Conservation (phyloP, 2,329 filamentous ascomycete species). For the Thermothelomyces thermophilus region DNA sequence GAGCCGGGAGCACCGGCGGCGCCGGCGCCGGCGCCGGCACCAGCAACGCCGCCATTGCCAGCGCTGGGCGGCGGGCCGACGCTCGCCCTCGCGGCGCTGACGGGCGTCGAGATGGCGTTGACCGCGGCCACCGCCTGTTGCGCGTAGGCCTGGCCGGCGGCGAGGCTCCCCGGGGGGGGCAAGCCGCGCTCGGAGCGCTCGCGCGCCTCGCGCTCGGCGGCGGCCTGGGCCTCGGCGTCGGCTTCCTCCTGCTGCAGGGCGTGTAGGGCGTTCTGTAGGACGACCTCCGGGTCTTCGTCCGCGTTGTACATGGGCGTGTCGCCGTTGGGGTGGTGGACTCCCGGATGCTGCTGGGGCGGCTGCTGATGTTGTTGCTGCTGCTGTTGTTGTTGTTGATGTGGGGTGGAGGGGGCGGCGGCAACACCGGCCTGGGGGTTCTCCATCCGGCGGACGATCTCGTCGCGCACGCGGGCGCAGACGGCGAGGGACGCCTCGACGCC, state of each 20-base stretch:
- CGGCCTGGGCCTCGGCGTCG: constrained; percentile 51
- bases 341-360: neutral
- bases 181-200: constrained; percentile 41
- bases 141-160: constrained; percentile 24
- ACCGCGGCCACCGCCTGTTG: constrained; percentile 24
- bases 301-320: constrained; percentile 27
- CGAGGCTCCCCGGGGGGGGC: constrained; percentile 24
- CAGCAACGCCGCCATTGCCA: neutral
- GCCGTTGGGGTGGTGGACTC: constrained; percentile 7
- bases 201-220: constrained; percentile 46
- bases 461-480: constrained; percentile 51
- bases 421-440: constrained; percentile 26
- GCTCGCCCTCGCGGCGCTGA: constrained; percentile 13
- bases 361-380: constrained; percentile 7
- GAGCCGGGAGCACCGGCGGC: neutral
- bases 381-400: neutral
- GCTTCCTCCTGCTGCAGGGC: constrained; percentile 54
- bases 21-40: neutral
- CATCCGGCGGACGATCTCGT: constrained; percentile 46
- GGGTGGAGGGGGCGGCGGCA: constrained; percentile 1
- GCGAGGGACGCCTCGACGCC: constrained; percentile 49
- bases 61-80: constrained; percentile 12
- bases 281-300: constrained; percentile 51
- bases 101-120: constrained; percentile 25
- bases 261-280: constrained; percentile 52